Percentiles rank a stretch among this genome's conserved stretches.
phyloP scores from a whole-genome alignment of 1,139 yeast species.

The Zygoascus hellenicus region DNA sequence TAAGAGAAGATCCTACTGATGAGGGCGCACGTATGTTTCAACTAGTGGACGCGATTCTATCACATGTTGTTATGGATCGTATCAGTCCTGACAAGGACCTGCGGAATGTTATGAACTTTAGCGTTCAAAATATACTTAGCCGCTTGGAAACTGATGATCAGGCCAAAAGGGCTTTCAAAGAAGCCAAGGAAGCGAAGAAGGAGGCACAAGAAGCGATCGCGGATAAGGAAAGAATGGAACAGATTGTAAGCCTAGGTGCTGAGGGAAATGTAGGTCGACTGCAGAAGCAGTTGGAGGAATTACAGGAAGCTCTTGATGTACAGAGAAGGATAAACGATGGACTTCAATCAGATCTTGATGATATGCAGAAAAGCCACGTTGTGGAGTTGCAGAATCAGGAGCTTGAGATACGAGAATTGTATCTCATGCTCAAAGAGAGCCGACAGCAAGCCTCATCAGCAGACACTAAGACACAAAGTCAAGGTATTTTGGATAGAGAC shows the following conservation, averaged over 20 bases:
- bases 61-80: constrained; percentile 62
- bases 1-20: constrained; percentile 39
- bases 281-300: constrained; percentile 65
- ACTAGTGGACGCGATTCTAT: constrained; percentile 74
- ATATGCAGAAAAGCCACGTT: constrained; percentile 58
- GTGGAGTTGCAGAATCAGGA: constrained; percentile 82
- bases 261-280: constrained; percentile 75
- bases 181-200: constrained; percentile 60
- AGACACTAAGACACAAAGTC: constrained; percentile 27
- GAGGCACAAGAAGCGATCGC: constrained; percentile 76
- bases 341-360: constrained; percentile 62
- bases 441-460: constrained; percentile 25
- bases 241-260: constrained; percentile 73
- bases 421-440: constrained; percentile 51
- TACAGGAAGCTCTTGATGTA: constrained; percentile 59
- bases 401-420: constrained; percentile 78
- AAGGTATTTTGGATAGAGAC: constrained; percentile 35
- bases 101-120: constrained; percentile 73
- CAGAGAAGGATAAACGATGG: constrained; percentile 65
- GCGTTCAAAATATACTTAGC: constrained; percentile 71
- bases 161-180: constrained; percentile 72
- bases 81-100: constrained; percentile 51
- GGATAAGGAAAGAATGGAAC: constrained; percentile 73
- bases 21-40: constrained; percentile 72
- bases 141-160: constrained; percentile 88